phyloP scores from a whole-genome alignment of 2,329 filamentous ascomycete species.

The Beauveria bassiana region DNA sequence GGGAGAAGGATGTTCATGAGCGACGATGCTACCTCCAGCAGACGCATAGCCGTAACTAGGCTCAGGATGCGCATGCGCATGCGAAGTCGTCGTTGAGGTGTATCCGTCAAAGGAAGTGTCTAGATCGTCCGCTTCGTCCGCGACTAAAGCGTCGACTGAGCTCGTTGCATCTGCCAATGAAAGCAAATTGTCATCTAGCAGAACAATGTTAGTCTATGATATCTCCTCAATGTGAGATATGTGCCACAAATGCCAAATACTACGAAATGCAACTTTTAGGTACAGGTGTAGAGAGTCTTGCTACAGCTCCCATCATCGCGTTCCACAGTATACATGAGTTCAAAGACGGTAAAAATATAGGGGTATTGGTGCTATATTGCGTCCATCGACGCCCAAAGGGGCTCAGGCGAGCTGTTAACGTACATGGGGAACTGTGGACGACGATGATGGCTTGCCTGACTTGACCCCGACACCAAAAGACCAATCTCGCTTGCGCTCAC shows the following conservation, averaged over 20 bases:
- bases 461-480: constrained; percentile 26
- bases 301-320: constrained; percentile 56
- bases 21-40: neutral
- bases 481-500: constrained; percentile 18
- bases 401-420: constrained; percentile 45
- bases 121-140: constrained; percentile 39
- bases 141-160: constrained; percentile 62
- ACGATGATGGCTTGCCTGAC: constrained; percentile 64
- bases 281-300: constrained; percentile 35
- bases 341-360: constrained; percentile 25
- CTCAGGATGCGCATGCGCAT: constrained; percentile 1
- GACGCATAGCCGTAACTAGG: neutral
- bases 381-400: constrained; percentile 29
- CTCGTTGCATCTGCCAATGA: constrained; percentile 53
- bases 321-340: constrained; percentile 38
- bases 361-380: constrained; percentile 33
- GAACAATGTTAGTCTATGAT: constrained; percentile 33
- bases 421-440: constrained; percentile 58
- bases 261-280: constrained; percentile 26
- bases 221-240: constrained; percentile 15
- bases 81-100: constrained; percentile 10
- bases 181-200: constrained; percentile 54
- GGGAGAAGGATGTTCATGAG: neutral
- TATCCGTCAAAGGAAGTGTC: neutral
- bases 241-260: constrained; percentile 20